Evolutionary conservation across 75 land plant species (phyloP), one percentile per base, ranked within the genome.

Genomic region (Chamaecyparis obtusa): DNA sequence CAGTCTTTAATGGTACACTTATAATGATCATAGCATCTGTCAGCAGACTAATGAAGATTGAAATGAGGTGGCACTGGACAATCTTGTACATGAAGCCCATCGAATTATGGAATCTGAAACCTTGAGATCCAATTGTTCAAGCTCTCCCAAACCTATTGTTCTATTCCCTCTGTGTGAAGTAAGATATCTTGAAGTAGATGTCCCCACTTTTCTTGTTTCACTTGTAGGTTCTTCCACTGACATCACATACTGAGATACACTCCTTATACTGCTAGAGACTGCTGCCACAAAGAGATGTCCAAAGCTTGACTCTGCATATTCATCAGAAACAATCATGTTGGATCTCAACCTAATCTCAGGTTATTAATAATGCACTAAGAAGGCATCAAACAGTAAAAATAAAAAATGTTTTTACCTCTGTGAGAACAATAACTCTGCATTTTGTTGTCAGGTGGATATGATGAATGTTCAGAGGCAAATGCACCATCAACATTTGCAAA

Each of bases 21-120:
- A 49, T 57, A 24, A 57, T 77, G 24, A 35, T 46, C 39, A n/a
- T n/a, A 54, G 51, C 30, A 37, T 13, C 41, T 76, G 44, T 89
- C 87, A 94, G 72, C 94, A 94, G 13, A 94, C 95, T 14, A 94
- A 91, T 35, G 95, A 92, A 21, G 92, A 94, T 56, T 90, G 88
- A 37, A 92, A 89, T 36, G 95, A 91, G 14, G 93, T 55, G 10
- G 92, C 88, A 85, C 86, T 88, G 13, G 94, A 86, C 49, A 94
- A 81, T 79, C 89, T 75, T 3, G 95, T 94, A 85, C 95, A 94
- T 27, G 95, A 94, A 3, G 94, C 93, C 95, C 95, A 94, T 3
- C 95, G 91, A 55, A 94, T 90, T 6, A 94, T 88, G 77, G 95
- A 94, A 69, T 92, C 95, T 21, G 94, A 85, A 37, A 92, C 95